A percentile compares a stretch with the other conserved stretches of the same genome.
Conservation (phyloP, 352 stramenopile genomes). For the Phytopythium oedochilum region DNA sequence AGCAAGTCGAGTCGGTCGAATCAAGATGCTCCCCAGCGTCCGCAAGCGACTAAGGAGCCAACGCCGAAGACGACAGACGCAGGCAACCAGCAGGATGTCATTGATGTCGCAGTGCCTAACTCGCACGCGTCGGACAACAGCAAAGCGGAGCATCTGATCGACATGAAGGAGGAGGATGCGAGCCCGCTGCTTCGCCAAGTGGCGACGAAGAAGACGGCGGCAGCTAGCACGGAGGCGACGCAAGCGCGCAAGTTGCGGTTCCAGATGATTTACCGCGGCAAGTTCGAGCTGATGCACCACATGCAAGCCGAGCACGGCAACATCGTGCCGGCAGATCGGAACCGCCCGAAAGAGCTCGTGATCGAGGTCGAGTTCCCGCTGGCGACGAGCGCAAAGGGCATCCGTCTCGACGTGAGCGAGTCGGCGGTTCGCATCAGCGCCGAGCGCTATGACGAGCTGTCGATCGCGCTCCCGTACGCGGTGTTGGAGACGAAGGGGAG, state of each 20-base stretch:
- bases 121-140: background rate
- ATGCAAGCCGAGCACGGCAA: conserved; percentile 50
- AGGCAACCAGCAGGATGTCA: conserved; percentile 12
- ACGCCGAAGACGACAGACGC: conserved; percentile 3
- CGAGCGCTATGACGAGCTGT: conserved; percentile 42
- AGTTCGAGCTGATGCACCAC: conserved; percentile 71
- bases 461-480: conserved; percentile 61
- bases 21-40: background rate
- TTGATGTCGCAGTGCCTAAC: conserved; percentile 1
- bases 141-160: conserved; percentile 6
- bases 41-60: background rate
- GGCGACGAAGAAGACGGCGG: conserved; percentile 8
- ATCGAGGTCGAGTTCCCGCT: conserved; percentile 62
- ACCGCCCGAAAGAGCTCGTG: conserved; percentile 59
- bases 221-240: background rate
- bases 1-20: background rate
- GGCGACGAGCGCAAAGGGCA: conserved; percentile 40
- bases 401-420: conserved; percentile 71
- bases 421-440: conserved; percentile 31
- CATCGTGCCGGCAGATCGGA: conserved; percentile 20
- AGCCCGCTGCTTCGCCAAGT: conserved; percentile 17
- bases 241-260: conserved; percentile 26
- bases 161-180: conserved; percentile 11
- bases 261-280: conserved; percentile 58
- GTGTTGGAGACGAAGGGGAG: conserved; percentile 73